A percentile compares a stretch with the other conserved stretches of the same genome.
These are phyloP conservation scores for Coemansia furcata DNA, from an alignment of 192 early-diverging fungal genomes.

Conservation along the genomic window DNA sequence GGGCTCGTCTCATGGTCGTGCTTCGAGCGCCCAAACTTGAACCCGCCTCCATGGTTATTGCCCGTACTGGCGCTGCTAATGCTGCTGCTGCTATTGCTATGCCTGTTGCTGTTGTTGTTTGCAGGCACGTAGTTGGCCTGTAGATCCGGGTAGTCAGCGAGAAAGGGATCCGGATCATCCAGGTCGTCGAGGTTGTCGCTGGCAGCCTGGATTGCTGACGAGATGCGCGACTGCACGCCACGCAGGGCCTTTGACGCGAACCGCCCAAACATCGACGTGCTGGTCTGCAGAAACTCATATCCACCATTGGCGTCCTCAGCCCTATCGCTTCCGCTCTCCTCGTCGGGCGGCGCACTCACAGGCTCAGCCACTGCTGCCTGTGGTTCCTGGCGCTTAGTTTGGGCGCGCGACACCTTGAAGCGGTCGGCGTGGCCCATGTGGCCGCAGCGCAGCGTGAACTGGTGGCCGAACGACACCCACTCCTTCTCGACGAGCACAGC, in stretches of 20 bases:
- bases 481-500: constrained; percentile 93
- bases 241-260: constrained; percentile 40
- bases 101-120: not conserved
- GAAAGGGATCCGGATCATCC: constrained; percentile 36
- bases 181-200: constrained; percentile 40
- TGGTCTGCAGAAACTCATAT: constrained; percentile 28
- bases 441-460: constrained; percentile 91
- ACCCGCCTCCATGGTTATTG: constrained; percentile 11
- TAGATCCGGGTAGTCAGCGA: constrained; percentile 30
- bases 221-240: constrained; percentile 45
- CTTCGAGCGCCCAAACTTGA: constrained; percentile 34
- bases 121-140: constrained; percentile 22
- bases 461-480: constrained; percentile 97
- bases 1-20: constrained; percentile 84
- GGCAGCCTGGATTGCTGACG: constrained; percentile 45
- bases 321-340: constrained; percentile 4
- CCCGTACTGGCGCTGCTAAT: not conserved
- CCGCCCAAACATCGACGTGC: constrained; percentile 45
- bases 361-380: not conserved
- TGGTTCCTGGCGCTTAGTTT: not conserved
- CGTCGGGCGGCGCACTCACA: not conserved
- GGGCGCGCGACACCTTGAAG: constrained; percentile 52
- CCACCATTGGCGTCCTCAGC: not conserved
- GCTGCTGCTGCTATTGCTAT: not conserved
- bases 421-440: constrained; percentile 78